phyloP scores from a whole-genome alignment of 352 stramenopile species.

The Phytopythium litorale region DNA sequence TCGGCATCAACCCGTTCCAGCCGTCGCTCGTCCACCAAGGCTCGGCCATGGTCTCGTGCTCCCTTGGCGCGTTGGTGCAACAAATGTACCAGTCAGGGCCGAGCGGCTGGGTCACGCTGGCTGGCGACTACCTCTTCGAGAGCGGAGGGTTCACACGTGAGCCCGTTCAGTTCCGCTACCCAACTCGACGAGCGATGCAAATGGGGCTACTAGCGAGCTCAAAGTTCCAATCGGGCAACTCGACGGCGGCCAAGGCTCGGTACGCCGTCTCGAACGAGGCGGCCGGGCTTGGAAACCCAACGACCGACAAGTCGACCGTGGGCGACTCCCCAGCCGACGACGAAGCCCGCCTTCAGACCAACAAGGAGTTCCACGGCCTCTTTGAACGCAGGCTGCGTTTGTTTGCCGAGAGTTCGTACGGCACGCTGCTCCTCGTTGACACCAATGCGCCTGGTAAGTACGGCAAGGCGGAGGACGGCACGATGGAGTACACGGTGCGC shows the following conservation, averaged over 20 bases:
- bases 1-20: constrained; percentile 37
- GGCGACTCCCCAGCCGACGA: neutral
- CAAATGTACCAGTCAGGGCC: constrained; percentile 32
- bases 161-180: constrained; percentile 13
- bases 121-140: constrained; percentile 32
- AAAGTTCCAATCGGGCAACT: neutral
- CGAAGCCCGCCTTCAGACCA: neutral
- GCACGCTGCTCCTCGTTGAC: constrained; percentile 25
- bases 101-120: constrained; percentile 26
- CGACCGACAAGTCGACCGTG: neutral
- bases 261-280: neutral
- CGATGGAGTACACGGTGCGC: constrained; percentile 19
- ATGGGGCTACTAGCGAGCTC: constrained; percentile 19
- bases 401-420: constrained; percentile 13
- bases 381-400: constrained; percentile 26
- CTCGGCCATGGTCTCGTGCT: constrained; percentile 21
- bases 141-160: constrained; percentile 19
- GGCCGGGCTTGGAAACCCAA: neutral
- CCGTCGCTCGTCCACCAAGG: constrained; percentile 13
- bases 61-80: constrained; percentile 27
- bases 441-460: constrained; percentile 14
- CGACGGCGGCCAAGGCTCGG: neutral
- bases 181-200: constrained; percentile 17
- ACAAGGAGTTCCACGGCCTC: constrained; percentile 12
- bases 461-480: constrained; percentile 5